Evolutionary conservation across 768 basidiomycete genomes (phyloP).

Genomic region (Rhizopogon vinicolor): DNA sequence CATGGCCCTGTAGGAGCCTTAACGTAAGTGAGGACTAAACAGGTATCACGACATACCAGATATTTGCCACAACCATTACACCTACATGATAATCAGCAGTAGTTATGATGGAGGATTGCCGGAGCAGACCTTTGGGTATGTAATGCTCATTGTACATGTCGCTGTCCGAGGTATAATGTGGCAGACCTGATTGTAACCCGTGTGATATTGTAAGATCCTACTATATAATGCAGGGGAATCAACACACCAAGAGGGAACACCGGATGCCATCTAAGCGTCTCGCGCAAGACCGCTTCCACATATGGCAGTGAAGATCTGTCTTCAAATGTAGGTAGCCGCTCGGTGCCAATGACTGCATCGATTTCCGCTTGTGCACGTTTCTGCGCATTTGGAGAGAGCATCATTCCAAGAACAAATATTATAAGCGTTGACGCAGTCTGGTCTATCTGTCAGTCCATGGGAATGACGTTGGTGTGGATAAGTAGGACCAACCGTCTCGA

Average conservation of each 20-base stretch:
- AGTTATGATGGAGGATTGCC: neutral
- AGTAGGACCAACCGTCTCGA: conserved; percentile 21
- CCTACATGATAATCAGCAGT: conserved; percentile 16
- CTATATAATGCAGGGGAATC: neutral
- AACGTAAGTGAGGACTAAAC: conserved; percentile 4
- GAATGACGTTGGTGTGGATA: neutral
- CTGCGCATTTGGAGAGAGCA: conserved; percentile 29
- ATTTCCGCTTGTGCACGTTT: conserved; percentile 29
- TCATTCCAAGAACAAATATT: conserved; percentile 31
- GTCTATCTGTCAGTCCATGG: conserved; percentile 1
- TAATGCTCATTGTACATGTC: conserved; percentile 21
- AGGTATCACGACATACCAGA: conserved; percentile 15
- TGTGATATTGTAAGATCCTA: neutral
- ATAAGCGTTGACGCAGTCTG: conserved; percentile 29
- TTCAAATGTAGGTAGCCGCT: conserved; percentile 21
- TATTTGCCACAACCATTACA: conserved; percentile 24
- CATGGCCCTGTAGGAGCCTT: conserved; percentile 19
- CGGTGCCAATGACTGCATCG: conserved; percentile 23
- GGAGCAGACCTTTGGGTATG: conserved; percentile 21
- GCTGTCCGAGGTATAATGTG: conserved; percentile 19
- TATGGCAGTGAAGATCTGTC: conserved; percentile 27
- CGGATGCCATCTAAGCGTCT: conserved; percentile 29
- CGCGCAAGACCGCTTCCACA: conserved; percentile 29
- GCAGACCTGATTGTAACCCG: conserved; percentile 15
- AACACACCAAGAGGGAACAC: conserved; percentile 26